Evolutionary conservation across 1,284 basidiomycete species (phyloP).

Genomic region (Melampsora americana): DNA sequence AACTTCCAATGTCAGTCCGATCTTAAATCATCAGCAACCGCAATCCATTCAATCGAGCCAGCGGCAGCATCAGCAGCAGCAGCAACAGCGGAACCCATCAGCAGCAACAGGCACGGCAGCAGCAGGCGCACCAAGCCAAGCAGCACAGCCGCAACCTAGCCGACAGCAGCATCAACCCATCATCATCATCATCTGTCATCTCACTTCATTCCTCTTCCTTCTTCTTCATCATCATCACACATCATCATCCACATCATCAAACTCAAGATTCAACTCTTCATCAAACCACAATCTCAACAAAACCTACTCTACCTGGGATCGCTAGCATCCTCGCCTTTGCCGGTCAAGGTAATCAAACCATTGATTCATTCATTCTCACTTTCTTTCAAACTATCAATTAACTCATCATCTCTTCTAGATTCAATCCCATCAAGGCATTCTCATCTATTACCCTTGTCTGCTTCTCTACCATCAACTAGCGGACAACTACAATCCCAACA

Average conservation of each 20-base stretch:
- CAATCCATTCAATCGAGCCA: no score
- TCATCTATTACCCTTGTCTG: conserved; percentile 8
- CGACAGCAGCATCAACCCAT: not conserved
- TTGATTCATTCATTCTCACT: not conserved
- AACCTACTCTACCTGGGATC: conserved; percentile 36
- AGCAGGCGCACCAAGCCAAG: not conserved
- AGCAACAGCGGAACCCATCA: no score
- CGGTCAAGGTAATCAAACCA: conserved; percentile 21
- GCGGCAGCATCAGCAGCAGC: no score
- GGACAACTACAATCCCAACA: not conserved
- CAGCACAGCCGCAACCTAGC: not conserved
- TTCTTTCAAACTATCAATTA: not conserved
- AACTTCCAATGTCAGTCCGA: no score
- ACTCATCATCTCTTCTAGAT: not conserved
- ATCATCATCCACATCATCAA: not conserved
- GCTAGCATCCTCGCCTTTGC: conserved; percentile 41
- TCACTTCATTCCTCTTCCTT: not conserved
- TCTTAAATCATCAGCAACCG: no score
- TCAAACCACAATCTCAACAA: not conserved
- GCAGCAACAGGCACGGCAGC: no score
- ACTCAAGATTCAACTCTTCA: not conserved
- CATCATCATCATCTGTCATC: not conserved
- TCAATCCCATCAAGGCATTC: not conserved
- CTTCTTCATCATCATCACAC: not conserved
- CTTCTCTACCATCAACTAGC: not conserved